A percentile compares a stretch with the other conserved stretches of the same genome.
phyloP scores from a whole-genome alignment of 1,139 yeast species.

The Pneumocystis oryctolagi region DNA sequence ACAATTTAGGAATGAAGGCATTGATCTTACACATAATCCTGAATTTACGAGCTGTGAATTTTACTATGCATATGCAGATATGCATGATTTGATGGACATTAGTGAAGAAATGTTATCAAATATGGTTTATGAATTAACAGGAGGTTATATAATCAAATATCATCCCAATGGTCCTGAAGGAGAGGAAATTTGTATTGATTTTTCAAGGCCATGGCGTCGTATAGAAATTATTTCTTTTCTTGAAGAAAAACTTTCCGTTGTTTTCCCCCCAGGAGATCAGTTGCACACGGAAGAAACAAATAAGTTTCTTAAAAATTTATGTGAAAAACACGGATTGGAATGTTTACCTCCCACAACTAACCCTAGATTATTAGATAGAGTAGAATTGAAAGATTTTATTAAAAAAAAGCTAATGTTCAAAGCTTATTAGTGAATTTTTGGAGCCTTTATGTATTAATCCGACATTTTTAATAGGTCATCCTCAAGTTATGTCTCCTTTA shows the following conservation, averaged over 20 bases:
- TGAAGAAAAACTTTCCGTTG: constrained; percentile 72
- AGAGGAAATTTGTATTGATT: constrained; percentile 65
- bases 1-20: constrained; percentile 98
- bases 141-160: constrained; percentile 67
- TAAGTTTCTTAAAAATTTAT: constrained; percentile 66
- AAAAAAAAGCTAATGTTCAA: background rate
- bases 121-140: constrained; percentile 93
- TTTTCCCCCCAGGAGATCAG: constrained; percentile 90
- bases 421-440: constrained; percentile 68
- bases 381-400: background rate
- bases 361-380: constrained; percentile 93
- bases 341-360: constrained; percentile 95
- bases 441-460: constrained; percentile 94
- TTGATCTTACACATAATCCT: constrained; percentile 94
- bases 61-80: constrained; percentile 89
- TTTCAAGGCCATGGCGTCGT: constrained; percentile 96
- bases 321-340: constrained; percentile 68
- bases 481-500: constrained; percentile 98
- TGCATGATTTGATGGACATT: constrained; percentile 89
- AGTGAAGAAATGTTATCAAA: constrained; percentile 88
- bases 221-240: constrained; percentile 91
- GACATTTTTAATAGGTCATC: constrained; percentile 95
- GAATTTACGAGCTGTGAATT: constrained; percentile 97
- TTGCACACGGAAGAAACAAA: constrained; percentile 91
- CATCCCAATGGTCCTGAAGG: constrained; percentile 78